Evolutionary conservation across 2,329 filamentous ascomycete genomes (phyloP).

Genomic region (Daldinia eschscholtzii): DNA sequence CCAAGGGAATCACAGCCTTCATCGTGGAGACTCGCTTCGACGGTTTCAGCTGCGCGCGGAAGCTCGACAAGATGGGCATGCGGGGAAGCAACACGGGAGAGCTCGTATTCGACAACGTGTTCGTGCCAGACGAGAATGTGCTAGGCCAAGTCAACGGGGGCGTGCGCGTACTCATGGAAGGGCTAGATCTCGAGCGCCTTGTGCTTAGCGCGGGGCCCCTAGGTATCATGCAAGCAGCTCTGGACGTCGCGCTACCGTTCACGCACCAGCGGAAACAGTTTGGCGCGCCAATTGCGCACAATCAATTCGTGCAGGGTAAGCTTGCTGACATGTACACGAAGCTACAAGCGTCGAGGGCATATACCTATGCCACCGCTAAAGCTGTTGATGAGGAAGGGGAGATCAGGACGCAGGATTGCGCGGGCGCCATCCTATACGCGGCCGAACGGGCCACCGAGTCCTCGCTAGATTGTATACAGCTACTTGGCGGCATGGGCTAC

Average conservation of each 20-base stretch:
- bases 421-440: constrained; percentile 92
- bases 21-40: constrained; percentile 78
- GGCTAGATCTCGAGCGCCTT: constrained; percentile 91
- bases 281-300: constrained; percentile 84
- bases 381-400: constrained; percentile 80
- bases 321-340: constrained; percentile 98
- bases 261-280: constrained; percentile 93
- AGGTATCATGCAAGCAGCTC: constrained; percentile 91
- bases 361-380: constrained; percentile 86
- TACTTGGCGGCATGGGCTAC: constrained; percentile 95
- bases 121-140: constrained; percentile 85
- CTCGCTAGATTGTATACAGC: constrained; percentile 87
- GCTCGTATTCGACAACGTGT: constrained; percentile 89
- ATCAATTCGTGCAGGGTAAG: constrained; percentile 93
- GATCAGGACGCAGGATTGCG: constrained; percentile 91
- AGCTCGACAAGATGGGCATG: constrained; percentile 99
- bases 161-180: constrained; percentile 94
- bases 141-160: constrained; percentile 85
- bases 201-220: constrained; percentile 92
- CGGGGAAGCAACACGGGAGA: constrained; percentile 96
- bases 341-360: constrained; percentile 83
- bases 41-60: constrained; percentile 88
- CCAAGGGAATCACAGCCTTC: constrained; percentile 95
- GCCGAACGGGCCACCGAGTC: constrained; percentile 91
- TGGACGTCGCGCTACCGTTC: constrained; percentile 90